Conservation (phyloP, 768 basidiomycete species). For the Tylopilus felleus region DNA sequence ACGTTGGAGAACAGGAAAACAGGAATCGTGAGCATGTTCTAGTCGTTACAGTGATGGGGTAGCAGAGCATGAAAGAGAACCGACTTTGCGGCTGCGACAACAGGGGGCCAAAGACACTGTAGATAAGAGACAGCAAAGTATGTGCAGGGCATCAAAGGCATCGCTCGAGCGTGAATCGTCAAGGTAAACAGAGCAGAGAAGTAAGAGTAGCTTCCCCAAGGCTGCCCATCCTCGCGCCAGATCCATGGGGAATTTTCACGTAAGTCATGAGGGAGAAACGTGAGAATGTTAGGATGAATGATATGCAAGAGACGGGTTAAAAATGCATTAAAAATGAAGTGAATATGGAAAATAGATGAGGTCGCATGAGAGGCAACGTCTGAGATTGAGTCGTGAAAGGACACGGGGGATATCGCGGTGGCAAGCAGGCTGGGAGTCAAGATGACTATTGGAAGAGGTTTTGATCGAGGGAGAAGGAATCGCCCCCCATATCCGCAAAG, state of each 20-base stretch:
- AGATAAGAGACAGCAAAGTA: slow-evolving; percentile 11
- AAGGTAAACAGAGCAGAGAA: slow-evolving; percentile 17
- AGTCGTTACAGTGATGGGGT: slow-evolving; percentile 59
- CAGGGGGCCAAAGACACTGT: slow-evolving; percentile 5
- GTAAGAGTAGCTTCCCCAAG: slow-evolving; percentile 9
- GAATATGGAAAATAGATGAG: slow-evolving; percentile 26
- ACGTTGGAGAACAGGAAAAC: slow-evolving; percentile 34
- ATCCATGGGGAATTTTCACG: slow-evolving; percentile 22
- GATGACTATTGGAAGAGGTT: slow-evolving; percentile 46
- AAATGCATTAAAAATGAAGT: slow-evolving; percentile 30
- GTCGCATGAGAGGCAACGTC: slow-evolving; percentile 30
- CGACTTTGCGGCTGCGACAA: slow-evolving; percentile 20
- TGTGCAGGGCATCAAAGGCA: slow-evolving; percentile 26
- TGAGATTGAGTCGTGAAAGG: slow-evolving; percentile 23
- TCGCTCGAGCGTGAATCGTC: slow-evolving; percentile 26
- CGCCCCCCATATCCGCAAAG: slow-evolving; percentile 38
- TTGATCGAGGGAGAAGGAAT: slow-evolving; percentile 42
- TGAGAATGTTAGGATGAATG: slow-evolving; percentile 25
- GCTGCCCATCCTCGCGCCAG: slow-evolving; percentile 13
- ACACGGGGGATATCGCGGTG: slow-evolving; percentile 15
- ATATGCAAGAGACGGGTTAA: slow-evolving; percentile 34
- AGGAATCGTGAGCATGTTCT: slow-evolving; percentile 56
- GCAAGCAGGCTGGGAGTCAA: slow-evolving; percentile 17
- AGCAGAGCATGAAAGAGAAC: slow-evolving; percentile 17
- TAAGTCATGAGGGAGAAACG: slow-evolving; percentile 17